Conservation (phyloP, 1,284 basidiomycete genomes). For the Termitomyces sp. region DNA sequence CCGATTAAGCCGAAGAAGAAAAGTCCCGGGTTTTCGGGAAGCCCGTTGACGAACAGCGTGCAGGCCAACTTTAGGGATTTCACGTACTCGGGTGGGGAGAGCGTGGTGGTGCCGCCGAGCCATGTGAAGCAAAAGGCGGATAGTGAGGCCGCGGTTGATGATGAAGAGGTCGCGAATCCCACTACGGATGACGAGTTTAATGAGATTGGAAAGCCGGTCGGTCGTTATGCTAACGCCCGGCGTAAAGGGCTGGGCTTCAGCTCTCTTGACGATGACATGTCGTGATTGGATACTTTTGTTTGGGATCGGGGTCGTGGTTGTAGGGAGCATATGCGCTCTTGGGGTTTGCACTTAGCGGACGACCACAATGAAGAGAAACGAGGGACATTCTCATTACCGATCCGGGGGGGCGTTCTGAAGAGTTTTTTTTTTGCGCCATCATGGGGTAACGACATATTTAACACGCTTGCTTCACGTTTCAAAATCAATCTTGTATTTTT, state of each 20-base stretch:
- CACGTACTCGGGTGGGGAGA: constrained; percentile 85
- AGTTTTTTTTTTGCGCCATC: not conserved
- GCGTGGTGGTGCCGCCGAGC: constrained; percentile 39
- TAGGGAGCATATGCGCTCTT: constrained; percentile 16
- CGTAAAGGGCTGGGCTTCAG: constrained; percentile 44
- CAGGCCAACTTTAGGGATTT: constrained; percentile 94
- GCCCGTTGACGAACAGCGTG: constrained; percentile 80
- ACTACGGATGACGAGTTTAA: constrained; percentile 66
- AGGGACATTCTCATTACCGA: constrained; percentile 12
- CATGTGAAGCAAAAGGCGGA: constrained; percentile 23
- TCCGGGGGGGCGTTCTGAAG: not conserved
- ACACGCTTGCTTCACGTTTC: constrained; percentile 10
- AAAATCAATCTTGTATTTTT: constrained; percentile 12
- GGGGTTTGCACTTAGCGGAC: constrained; percentile 16
- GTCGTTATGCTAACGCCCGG: constrained; percentile 54
- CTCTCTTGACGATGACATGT: constrained; percentile 37
- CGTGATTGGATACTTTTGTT: constrained; percentile 18
- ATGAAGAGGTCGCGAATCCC: constrained; percentile 39
- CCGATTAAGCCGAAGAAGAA: constrained; percentile 50
- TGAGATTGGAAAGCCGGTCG: constrained; percentile 48
- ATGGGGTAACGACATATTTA: constrained; percentile 9
- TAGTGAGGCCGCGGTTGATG: constrained; percentile 41
- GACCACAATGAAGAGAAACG: constrained; percentile 8
- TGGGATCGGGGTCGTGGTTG: constrained; percentile 10
- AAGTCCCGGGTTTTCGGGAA: constrained; percentile 45